These are phyloP conservation scores for Drechslerella stenobrocha DNA, from an alignment of 2,329 filamentous ascomycete genomes.

Conservation along the genomic window DNA sequence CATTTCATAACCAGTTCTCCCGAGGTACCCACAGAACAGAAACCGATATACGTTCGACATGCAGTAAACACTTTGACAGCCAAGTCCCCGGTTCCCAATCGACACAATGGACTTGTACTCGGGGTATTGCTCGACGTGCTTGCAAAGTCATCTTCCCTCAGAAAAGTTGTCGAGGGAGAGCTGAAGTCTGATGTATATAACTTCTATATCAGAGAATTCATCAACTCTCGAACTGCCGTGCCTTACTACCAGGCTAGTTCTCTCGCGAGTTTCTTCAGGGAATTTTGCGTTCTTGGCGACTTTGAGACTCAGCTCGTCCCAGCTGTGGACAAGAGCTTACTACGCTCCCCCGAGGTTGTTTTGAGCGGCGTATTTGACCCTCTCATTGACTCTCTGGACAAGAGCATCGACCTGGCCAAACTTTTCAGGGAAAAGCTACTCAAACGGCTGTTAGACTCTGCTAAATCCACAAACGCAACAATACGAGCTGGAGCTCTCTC, in stretches of 20 bases:
- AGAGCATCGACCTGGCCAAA: slow-evolving; percentile 74
- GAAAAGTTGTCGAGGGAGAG: slow-evolving; percentile 63
- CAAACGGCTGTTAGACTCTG: slow-evolving; percentile 84
- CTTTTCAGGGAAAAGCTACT: slow-evolving; percentile 72
- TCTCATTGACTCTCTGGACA: slow-evolving; percentile 71
- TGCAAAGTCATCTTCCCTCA: slow-evolving; percentile 68
- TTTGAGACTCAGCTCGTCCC: slow-evolving; percentile 75
- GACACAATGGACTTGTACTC: slow-evolving; percentile 75
- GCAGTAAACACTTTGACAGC: slow-evolving; percentile 69
- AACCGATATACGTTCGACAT: slow-evolving; percentile 65
- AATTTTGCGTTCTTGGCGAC: slow-evolving; percentile 74
- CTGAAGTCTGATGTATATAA: slow-evolving; percentile 73
- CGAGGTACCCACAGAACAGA: slow-evolving; percentile 51
- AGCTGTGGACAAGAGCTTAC: slow-evolving; percentile 80
- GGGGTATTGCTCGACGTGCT: slow-evolving; percentile 87
- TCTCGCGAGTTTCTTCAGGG: slow-evolving; percentile 77
- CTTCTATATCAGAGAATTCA: slow-evolving; percentile 82
- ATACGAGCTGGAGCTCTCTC: slow-evolving; percentile 76
- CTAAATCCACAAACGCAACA: slow-evolving; percentile 81
- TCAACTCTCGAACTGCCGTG: slow-evolving; percentile 74
- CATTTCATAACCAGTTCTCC: slow-evolving; percentile 30
- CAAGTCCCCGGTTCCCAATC: slow-evolving; percentile 67
- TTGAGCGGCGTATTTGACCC: slow-evolving; percentile 76
- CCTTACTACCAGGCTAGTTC: slow-evolving; percentile 72
- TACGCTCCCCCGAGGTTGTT: slow-evolving; percentile 87